Base-by-base conservation (phyloP, 768 basidiomycete species). In the Amanita jacksonii region DNA sequence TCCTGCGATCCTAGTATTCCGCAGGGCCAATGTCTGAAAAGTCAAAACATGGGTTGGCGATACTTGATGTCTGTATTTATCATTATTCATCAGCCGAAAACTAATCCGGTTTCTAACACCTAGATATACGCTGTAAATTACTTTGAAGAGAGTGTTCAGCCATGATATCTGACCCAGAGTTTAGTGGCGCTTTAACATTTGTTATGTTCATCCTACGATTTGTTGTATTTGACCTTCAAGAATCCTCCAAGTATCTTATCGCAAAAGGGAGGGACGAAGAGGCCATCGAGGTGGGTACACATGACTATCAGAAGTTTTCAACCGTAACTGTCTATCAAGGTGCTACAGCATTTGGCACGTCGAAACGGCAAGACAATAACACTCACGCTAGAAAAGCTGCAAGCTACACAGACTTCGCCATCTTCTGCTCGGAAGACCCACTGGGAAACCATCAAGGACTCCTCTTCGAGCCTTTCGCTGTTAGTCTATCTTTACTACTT, bases 191-290 rank as follows among this genome's bases (percentile, higher is more conserved):
- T 16, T 48, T 78, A 39, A 77, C 76, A 0, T 60, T 79, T 24
- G 6, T 73, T 35, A 67, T 76, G 57, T 80, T 77, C 58, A 54
- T 76, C 47, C 49, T 67, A 43, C 76, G 79, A 22, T 77, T 70
- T 59, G 56, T 75, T 43, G 59, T 79, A 19, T 79, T 81, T 49
- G 70, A 68, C 48, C 62, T 81, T 41, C 71, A 76, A 52, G 79
- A 80, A 52, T 75, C 75, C 0, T 71, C 79, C 7, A 81, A 81
- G 51, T 81, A 72, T 57, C 67, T 79, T 16, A 61, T 79, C 18
- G 69, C 67, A 4, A 70, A 74, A 52, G 76, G 76, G 19, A 68
- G 69, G 32, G 77, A 81, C 51, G 63, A 64, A 38, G 74, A 79
- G 35, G 77, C 77, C 5, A 62, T 80, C 38, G 58, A 62, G 49